Conservation (phyloP, 2,329 filamentous ascomycete species). For the Colletotrichum sojae region DNA sequence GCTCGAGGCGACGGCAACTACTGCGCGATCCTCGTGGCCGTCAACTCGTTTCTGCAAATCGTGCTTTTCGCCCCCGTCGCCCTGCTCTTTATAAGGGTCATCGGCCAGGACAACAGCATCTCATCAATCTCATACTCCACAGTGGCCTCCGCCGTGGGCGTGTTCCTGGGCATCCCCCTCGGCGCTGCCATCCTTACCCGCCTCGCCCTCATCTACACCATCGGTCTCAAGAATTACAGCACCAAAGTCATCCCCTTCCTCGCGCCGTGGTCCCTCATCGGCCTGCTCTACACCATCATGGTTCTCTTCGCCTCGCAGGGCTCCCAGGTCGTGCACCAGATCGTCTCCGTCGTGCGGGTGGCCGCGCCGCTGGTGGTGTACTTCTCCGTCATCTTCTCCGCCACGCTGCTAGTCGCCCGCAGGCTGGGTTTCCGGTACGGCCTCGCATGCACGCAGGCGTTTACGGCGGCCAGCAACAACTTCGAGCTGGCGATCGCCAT, state of each 20-base stretch:
- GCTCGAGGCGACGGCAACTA: conserved; percentile 86
- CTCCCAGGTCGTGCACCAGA: conserved; percentile 81
- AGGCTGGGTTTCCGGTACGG: conserved; percentile 82
- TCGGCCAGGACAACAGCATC: conserved; percentile 64
- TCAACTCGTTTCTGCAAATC: conserved; percentile 83
- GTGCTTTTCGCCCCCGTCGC: conserved; percentile 79
- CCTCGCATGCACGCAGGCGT: conserved; percentile 82
- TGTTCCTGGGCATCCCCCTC: conserved; percentile 88
- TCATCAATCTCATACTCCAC: conserved; percentile 69
- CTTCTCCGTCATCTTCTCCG: conserved; percentile 81
- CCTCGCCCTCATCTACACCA: conserved; percentile 68
- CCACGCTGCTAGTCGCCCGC: conserved; percentile 73
- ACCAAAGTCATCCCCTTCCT: conserved; percentile 77
- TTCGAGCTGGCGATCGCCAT: conserved; percentile 94
- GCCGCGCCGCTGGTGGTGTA: conserved; percentile 87
- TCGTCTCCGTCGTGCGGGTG: conserved; percentile 85
- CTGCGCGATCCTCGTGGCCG: conserved; percentile 83
- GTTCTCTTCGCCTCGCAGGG: conserved; percentile 90
- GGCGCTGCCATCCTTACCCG: conserved; percentile 85
- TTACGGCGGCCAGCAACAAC: conserved; percentile 93
- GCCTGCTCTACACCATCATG: conserved; percentile 88
- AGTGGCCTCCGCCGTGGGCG: conserved; percentile 84
- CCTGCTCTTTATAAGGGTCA: conserved; percentile 78
- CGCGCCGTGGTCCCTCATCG: conserved; percentile 83
- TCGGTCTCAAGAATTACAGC: conserved; percentile 75